Conservation (phyloP, 2,329 filamentous ascomycete genomes). For the Chaetomium strumarium region DNA sequence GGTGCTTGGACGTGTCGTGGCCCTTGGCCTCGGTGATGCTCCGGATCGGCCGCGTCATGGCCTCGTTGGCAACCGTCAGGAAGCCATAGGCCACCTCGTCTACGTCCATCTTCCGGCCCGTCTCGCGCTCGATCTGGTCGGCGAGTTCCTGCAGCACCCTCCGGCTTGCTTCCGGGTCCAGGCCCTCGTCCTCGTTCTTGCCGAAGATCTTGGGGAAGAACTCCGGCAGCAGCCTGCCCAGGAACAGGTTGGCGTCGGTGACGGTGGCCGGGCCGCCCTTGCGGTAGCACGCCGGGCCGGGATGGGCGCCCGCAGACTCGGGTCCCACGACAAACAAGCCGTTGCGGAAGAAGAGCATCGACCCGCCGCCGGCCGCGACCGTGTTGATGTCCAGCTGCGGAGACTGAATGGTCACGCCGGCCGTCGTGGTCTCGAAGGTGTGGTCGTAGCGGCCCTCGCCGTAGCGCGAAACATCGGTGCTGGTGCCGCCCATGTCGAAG, state of each 20-base stretch:
- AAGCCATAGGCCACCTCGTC: conserved; percentile 90
- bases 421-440: conserved; percentile 89
- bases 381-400: conserved; percentile 94
- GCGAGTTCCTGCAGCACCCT: conserved; percentile 71
- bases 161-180: conserved; percentile 71
- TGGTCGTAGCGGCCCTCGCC: conserved; percentile 83
- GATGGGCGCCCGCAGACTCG: conserved; percentile 82
- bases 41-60: conserved; percentile 85
- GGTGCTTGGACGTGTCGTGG: conserved; percentile 82
- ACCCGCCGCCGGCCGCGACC: conserved; percentile 84
- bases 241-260: conserved; percentile 86
- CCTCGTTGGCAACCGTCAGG: conserved; percentile 82
- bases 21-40: conserved; percentile 89
- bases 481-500: conserved; percentile 94
- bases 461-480: conserved; percentile 85
- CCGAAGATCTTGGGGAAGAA: conserved; percentile 97
- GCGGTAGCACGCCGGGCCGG: conserved; percentile 84
- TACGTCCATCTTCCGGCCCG: conserved; percentile 62
- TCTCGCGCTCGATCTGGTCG: conserved; percentile 70
- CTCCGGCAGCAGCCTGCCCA: conserved; percentile 77
- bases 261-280: conserved; percentile 86
- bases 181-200: conserved; percentile 73
- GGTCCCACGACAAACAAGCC: conserved; percentile 87
- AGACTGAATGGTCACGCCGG: conserved; percentile 88
- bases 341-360: conserved; percentile 78